phyloP scores from a whole-genome alignment of 495 filamentous ascomycete species.

The Penicillium herquei region DNA sequence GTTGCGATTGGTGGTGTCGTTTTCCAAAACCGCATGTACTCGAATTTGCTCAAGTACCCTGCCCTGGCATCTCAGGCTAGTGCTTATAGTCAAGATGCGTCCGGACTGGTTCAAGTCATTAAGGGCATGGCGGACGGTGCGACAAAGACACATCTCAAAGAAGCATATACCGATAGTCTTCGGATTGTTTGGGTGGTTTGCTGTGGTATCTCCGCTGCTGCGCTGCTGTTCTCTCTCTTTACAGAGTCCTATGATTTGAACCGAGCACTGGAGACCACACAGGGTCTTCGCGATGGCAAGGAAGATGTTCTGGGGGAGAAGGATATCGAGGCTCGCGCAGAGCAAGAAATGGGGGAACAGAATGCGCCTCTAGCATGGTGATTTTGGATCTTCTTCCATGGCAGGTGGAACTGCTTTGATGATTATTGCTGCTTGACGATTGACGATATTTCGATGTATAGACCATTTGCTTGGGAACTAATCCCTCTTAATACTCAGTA shows the following conservation, averaged over 20 bases:
- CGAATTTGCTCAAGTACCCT: conserved; percentile 41
- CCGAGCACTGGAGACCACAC: conserved; percentile 39
- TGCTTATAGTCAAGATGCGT: conserved; percentile 55
- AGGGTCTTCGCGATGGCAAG: conserved; percentile 19
- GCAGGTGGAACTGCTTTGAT: too few relatives aligned
- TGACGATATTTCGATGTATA: background rate
- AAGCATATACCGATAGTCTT: conserved; percentile 56
- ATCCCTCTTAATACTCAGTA: too few relatives aligned
- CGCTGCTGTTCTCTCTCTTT: conserved; percentile 46
- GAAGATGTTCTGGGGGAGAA: conserved; percentile 10
- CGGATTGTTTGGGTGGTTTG: conserved; percentile 56
- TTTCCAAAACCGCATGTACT: conserved; percentile 60
- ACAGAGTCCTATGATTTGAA: conserved; percentile 55
- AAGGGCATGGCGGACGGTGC: conserved; percentile 47
- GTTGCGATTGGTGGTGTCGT: conserved; percentile 56
- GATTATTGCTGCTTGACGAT: background rate
- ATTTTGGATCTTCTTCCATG: background rate
- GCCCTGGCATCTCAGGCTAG: conserved; percentile 43
- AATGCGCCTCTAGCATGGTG: conserved; percentile 21
- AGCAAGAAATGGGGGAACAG: conserved; percentile 2
- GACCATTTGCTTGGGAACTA: background rate
- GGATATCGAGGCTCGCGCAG: conserved; percentile 15
- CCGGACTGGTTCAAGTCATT: conserved; percentile 58
- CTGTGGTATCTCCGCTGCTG: conserved; percentile 51
- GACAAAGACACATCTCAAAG: conserved; percentile 43